Percentiles rank a stretch among this genome's conserved stretches.
Conservation (phyloP, 2,329 filamentous ascomycete species). For the Sarocladiaceae sp. region DNA sequence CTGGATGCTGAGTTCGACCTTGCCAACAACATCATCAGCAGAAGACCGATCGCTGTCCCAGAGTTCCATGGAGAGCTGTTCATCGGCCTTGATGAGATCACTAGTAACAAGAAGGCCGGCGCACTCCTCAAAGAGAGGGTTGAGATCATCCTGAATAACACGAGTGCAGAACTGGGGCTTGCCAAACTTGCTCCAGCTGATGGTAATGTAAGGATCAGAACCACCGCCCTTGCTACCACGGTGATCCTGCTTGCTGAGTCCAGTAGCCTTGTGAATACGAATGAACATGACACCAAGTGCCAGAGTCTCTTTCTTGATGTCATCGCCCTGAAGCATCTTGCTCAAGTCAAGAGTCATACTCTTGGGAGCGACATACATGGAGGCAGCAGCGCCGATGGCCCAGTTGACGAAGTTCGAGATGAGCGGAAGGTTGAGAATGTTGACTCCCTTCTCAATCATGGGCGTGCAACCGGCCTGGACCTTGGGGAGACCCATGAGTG, state of each 20-base stretch:
- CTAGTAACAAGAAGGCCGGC: slow-evolving; percentile 81
- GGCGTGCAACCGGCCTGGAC: slow-evolving; percentile 86
- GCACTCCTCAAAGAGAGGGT: slow-evolving; percentile 88
- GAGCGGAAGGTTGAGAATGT: slow-evolving; percentile 84
- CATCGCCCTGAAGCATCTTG: slow-evolving; percentile 86
- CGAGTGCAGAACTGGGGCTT: slow-evolving; percentile 98
- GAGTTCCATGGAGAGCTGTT: slow-evolving; percentile 87
- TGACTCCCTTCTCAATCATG: slow-evolving; percentile 86
- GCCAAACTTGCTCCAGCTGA: slow-evolving; percentile 92
- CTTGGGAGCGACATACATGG: slow-evolving; percentile 92
- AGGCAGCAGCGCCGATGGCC: slow-evolving; percentile 80
- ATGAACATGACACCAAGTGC: slow-evolving; percentile 90
- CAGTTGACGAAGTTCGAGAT: slow-evolving; percentile 98
- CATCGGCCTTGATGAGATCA: slow-evolving; percentile 87
- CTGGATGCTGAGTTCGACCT: slow-evolving; percentile 88
- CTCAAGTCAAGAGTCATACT: slow-evolving; percentile 88
- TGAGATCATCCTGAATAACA: slow-evolving; percentile 90
- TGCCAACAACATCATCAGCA: slow-evolving; percentile 91
- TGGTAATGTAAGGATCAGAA: slow-evolving; percentile 91
- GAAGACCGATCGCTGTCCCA: slow-evolving; percentile 95
- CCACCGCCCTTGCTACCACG: slow-evolving; percentile 81
- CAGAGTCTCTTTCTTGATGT: slow-evolving; percentile 83
- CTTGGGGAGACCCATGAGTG: slow-evolving; percentile 89
- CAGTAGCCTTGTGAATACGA: slow-evolving; percentile 81
- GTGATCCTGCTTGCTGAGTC: slow-evolving; percentile 85